Evolutionary conservation across 257 asterid genomes (phyloP), one percentile per base, ranked within the genome.

Genomic region (Solanum lycopersicoides): DNA sequence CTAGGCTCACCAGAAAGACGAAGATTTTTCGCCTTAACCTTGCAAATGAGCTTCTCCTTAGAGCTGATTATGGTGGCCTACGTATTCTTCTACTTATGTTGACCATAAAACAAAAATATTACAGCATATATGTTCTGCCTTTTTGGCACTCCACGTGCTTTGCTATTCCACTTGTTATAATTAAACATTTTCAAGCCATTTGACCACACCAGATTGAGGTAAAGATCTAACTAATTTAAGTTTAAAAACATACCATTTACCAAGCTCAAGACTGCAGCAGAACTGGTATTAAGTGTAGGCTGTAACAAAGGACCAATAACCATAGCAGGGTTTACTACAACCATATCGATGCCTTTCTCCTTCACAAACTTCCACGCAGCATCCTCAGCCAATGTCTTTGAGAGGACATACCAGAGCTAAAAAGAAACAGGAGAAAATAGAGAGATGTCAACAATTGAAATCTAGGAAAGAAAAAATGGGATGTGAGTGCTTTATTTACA

Each of bases 361-460:
- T 91, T 93, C 80, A 87, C 95, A 90, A 93, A 95, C 89, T 94
- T 92, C 96, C 97, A 95, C 3, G 96, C 98, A 88, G 97, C 97
- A 39, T 94, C 96, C 92, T 95, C 98, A 5, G 98, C 97, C 92
- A 95, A 87, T 59, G 96, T 94, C 88, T 95, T 95, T 35, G 98
- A 95, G 79, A 95, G 97, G 50, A 91, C 92, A 77, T 95, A 95
- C 98, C 98, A 95, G 83, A 87, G 88, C 98, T 95, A 90, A 75
- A 23, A 25, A 44, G 72, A 68, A 89, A 68, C 23, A 87, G 60
- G 11, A 87, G 42, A 23, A 71, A 71, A 53, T 53, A 73, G 80
- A 37, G 50, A 35, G 50, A 73, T 37, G 50, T 4, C 14, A 73
- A 73, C 28, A 73, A 35, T 73, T 73, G 30, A 73, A 73, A 37